Percentiles rank a stretch among this genome's conserved stretches.
Conservation (phyloP, 176 grass and related monocot genomes). For the Oryza australiensis region DNA sequence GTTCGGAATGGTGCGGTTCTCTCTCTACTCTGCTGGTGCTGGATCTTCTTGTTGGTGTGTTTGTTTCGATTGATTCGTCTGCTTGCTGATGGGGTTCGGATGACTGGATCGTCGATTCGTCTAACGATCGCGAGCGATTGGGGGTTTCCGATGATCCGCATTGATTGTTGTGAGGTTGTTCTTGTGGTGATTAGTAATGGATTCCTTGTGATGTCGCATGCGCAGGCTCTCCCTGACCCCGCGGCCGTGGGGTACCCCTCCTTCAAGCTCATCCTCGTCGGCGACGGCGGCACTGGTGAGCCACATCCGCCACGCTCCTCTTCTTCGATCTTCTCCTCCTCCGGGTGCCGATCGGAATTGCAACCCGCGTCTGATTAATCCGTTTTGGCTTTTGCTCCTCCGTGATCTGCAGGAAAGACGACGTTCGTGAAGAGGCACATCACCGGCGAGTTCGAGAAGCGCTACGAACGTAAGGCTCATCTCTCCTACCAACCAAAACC, state of each 20-base stretch:
- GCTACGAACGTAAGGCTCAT: constrained; percentile 56
- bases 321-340: no score
- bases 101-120: neutral
- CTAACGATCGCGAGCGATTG: neutral
- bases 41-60: neutral
- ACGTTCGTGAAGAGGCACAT: constrained; percentile 87
- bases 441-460: constrained; percentile 79
- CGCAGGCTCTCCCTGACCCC: constrained; percentile 34
- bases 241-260: constrained; percentile 42
- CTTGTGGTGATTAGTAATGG: neutral
- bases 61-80: no score
- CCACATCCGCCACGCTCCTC: neutral
- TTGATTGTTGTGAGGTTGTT: neutral
- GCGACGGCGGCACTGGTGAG: constrained; percentile 76
- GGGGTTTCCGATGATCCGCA: neutral
- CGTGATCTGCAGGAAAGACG: constrained; percentile 55
- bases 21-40: neutral
- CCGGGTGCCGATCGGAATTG: no score
- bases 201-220: neutral
- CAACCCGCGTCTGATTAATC: no score
- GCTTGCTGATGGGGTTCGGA: neutral
- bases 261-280: constrained; percentile 79
- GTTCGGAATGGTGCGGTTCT: neutral
- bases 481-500: no score
- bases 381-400: no score